Base-by-base conservation (phyloP, 768 basidiomycete genomes). In the Butyriboletus loyo region DNA sequence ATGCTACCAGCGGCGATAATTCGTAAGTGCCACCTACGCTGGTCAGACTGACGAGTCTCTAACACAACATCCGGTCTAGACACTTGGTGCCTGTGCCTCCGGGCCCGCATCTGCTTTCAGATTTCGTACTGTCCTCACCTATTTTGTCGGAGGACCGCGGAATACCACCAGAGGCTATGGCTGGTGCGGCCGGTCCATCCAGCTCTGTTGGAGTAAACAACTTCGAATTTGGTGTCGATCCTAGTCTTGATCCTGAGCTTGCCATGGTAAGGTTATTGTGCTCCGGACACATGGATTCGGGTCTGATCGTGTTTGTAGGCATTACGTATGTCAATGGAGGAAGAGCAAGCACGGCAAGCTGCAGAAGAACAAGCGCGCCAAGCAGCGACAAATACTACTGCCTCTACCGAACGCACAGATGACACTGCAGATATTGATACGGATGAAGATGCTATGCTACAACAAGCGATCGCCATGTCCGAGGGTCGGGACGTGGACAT, bases 291-390 rank as follows among this genome's bases (percentile, higher is more conserved):
- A 30, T 52, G n/a, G 21, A 38, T 21, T 37, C 30, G 35, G 38
- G 21, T 5, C 41, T 58, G 27, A 54, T 49, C 5, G 27, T 37
- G 21, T 17, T 38, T 36, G 8, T 59, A 97, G 95, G 96, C 94
- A 10, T 80, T 99, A 37, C 89, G 95, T 32, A 92, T 98, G 90
- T 98, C 95, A 1, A 85, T 98, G 80, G 91, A 96, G 73, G 94
- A 97, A 66, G 92, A 93, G 46, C 84, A 86, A 64, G 92, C 91
- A 17, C 85, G 94, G 13, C 77, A 81, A 76, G 77, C 77, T 9
- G 74, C 78, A 6, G 75, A 72, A 45, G 74, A 80, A 17, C 73
- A 60, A 48, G 62, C 60, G 28, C 69, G 48, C 46, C 75, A 68
- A 19, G 53, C 70, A 28, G 52, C 58, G 34, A 43, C 66, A 17